Conservation (phyloP, 345 rosid species). For the Noccaea caerulescens region DNA sequence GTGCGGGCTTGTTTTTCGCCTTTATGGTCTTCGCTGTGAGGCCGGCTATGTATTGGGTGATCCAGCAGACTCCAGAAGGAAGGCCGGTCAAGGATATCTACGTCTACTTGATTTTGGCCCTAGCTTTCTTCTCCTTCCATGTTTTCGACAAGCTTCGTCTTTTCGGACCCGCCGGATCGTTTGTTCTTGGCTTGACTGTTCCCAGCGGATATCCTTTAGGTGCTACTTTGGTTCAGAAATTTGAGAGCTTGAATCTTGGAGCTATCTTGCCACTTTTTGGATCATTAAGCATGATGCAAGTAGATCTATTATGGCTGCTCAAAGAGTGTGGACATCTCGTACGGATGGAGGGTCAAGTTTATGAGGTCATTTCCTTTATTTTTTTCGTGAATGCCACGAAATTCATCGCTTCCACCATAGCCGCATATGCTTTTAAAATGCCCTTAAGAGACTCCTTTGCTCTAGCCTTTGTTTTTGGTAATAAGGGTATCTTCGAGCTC, state of each 20-base stretch:
- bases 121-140: constrained; percentile 37
- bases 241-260: constrained; percentile 46
- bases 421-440: constrained; percentile 44
- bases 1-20: not conserved
- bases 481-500: constrained; percentile 53
- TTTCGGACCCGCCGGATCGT: constrained; percentile 45
- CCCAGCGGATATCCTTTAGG: constrained; percentile 60
- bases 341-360: constrained; percentile 34
- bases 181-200: constrained; percentile 45
- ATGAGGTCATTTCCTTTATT: constrained; percentile 29
- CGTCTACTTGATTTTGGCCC: constrained; percentile 36
- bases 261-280: constrained; percentile 41
- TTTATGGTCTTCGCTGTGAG: constrained; percentile 2
- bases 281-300: constrained; percentile 36
- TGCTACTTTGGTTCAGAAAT: constrained; percentile 46
- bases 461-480: constrained; percentile 48
- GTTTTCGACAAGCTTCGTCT: not conserved
- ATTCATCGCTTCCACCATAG: constrained; percentile 37
- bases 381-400: constrained; percentile 38
- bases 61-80: constrained; percentile 47
- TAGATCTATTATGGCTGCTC: not conserved
- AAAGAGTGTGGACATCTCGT: constrained; percentile 25
- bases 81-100: constrained; percentile 41
- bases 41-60: constrained; percentile 45
- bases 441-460: constrained; percentile 55